Evolutionary conservation across 495 filamentous ascomycete species (phyloP).

Genomic region (Aspergillus haitiensis): DNA sequence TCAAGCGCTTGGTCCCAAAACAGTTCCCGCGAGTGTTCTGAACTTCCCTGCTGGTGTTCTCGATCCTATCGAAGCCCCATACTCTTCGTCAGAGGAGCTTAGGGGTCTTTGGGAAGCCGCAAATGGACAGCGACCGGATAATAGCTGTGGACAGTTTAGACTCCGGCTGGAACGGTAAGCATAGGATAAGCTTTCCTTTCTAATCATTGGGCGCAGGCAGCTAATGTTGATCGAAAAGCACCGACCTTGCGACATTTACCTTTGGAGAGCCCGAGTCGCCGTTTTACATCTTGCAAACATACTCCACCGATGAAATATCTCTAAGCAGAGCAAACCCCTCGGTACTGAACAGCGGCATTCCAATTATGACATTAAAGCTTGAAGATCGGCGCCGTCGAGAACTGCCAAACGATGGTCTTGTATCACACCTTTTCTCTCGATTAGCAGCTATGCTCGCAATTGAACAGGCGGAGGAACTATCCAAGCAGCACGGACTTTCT

Average conservation of each 20-base stretch:
- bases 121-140: conserved; percentile 51
- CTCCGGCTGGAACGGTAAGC: conserved; percentile 48
- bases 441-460: conserved; percentile 69
- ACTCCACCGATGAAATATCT: conserved; percentile 41
- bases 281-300: conserved; percentile 49
- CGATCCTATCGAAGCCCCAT: conserved; percentile 36
- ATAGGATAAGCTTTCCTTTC: neutral
- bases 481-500: conserved; percentile 43
- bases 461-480: conserved; percentile 55
- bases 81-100: conserved; percentile 49
- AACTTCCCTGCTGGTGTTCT: conserved; percentile 45
- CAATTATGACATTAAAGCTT: conserved; percentile 59
- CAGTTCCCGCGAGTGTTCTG: conserved; percentile 48
- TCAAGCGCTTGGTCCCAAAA: conserved; percentile 42
- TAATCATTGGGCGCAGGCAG: neutral
- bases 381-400: conserved; percentile 58
- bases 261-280: conserved; percentile 42
- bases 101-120: conserved; percentile 53
- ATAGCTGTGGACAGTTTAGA: conserved; percentile 41
- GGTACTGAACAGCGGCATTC: conserved; percentile 37
- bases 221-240: conserved; percentile 28
- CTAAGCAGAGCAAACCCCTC: conserved; percentile 43
- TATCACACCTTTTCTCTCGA: conserved; percentile 71
- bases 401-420: conserved; percentile 64
- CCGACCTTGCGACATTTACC: conserved; percentile 38